Conservation (phyloP, 1,284 basidiomycete species). For the Leccinum cinnamomeum region DNA sequence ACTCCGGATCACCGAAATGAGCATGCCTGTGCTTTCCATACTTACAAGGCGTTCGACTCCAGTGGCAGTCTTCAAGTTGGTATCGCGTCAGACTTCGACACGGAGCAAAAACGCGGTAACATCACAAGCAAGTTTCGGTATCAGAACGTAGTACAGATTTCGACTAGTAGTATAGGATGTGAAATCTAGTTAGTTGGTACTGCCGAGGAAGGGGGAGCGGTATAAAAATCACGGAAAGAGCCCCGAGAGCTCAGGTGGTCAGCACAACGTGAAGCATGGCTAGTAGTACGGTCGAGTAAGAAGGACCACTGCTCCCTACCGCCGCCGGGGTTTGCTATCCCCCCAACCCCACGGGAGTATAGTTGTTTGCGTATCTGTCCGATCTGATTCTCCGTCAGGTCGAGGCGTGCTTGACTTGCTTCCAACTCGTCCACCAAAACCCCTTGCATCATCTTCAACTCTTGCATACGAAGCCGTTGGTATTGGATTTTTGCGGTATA, state of each 20-base stretch:
- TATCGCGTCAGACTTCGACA: background rate
- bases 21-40: too few relatives aligned
- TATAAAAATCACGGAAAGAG: background rate
- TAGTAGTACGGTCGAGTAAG: background rate
- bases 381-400: background rate
- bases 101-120: background rate
- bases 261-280: background rate
- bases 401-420: background rate
- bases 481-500: background rate
- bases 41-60: background rate
- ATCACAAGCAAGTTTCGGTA: background rate
- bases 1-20: too few relatives aligned
- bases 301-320: background rate
- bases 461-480: background rate
- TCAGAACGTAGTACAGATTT: background rate
- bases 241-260: background rate
- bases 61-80: background rate
- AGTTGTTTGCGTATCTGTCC: background rate
- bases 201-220: background rate
- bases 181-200: background rate
- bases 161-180: background rate
- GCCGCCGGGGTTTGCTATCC: background rate
- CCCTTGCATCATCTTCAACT: background rate
- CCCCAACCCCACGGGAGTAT: background rate
- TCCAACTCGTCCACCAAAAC: background rate